These are phyloP conservation scores for Heterobasidion parviporum DNA, from an alignment of 1,284 basidiomycete genomes.

Conservation along the genomic window DNA sequence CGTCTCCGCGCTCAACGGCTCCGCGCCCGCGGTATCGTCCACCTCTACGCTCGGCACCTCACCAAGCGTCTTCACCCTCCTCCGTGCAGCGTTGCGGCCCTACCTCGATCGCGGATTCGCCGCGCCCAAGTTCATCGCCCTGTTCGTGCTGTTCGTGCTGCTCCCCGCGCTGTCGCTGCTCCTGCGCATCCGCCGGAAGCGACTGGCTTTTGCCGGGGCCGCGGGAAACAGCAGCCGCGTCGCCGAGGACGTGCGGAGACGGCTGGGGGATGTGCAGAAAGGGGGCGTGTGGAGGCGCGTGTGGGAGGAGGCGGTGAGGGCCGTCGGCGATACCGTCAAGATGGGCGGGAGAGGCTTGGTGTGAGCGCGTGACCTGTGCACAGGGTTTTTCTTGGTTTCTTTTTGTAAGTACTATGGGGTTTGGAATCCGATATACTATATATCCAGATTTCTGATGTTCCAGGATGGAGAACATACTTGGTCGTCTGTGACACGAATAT, in stretches of 20 bases:
- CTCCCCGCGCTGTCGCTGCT: constrained; percentile 55
- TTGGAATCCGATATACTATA: too few species aligned
- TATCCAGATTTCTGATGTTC: too few species aligned
- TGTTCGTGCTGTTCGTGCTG: constrained; percentile 49
- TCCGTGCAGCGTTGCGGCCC: constrained; percentile 19
- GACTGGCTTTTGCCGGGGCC: constrained; percentile 10
- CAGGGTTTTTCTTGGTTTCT: too few species aligned
- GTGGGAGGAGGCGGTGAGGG: constrained; percentile 49
- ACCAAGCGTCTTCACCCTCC: constrained; percentile 11
- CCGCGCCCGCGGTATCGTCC: constrained; percentile 4
- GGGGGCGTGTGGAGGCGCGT: constrained; percentile 28
- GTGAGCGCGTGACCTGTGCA: constrained; percentile 21
- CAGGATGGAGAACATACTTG: too few species aligned
- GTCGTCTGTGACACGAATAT: too few species aligned
- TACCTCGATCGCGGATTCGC: constrained; percentile 13
- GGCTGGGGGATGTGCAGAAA: constrained; percentile 32
- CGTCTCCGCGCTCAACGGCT: not conserved
- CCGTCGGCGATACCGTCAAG: constrained; percentile 55
- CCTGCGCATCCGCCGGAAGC: constrained; percentile 37
- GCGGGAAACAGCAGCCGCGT: constrained; percentile 23
- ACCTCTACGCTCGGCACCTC: constrained; percentile 6
- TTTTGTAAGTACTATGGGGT: too few species aligned
- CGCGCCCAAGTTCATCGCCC: constrained; percentile 24
- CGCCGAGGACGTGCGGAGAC: constrained; percentile 49
- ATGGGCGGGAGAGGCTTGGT: constrained; percentile 75